Conservation (phyloP, 23 red algal genomes). For the Agarophyton chilense region DNA sequence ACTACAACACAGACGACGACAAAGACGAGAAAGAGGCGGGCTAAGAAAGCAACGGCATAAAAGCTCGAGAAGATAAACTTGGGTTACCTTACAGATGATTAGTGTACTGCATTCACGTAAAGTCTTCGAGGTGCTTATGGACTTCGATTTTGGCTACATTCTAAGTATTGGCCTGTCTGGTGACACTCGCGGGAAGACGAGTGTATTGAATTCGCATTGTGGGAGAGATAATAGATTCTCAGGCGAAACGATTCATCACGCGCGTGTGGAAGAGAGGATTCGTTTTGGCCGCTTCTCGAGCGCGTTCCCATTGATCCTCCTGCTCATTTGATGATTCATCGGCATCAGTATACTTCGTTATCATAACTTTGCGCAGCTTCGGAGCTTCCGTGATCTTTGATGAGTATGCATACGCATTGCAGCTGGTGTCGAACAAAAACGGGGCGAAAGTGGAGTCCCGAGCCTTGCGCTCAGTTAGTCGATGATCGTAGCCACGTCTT, state of each 20-base stretch:
- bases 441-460: slow-evolving; percentile 57
- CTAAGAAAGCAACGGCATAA: slow-evolving; percentile 69
- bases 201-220: neutral
- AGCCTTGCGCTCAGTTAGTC: slow-evolving; percentile 1
- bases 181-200: neutral
- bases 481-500: slow-evolving; percentile 48
- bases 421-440: slow-evolving; percentile 50
- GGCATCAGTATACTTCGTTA: slow-evolving; percentile 36
- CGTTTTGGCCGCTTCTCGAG: slow-evolving; percentile 35
- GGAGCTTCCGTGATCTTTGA: slow-evolving; percentile 61
- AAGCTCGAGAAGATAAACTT: too few species aligned
- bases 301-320: slow-evolving; percentile 30
- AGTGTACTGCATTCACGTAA: neutral
- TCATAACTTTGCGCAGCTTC: slow-evolving; percentile 62
- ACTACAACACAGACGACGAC: neutral
- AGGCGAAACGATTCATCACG: slow-evolving; percentile 71
- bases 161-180: neutral
- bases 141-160: slow-evolving; percentile 27
- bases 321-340: neutral
- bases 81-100: neutral
- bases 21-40: slow-evolving; percentile 55
- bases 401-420: slow-evolving; percentile 45
- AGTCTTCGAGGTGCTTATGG: slow-evolving; percentile 2
- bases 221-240: neutral
- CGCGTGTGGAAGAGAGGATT: slow-evolving; percentile 68